These are phyloP conservation scores for Penicillium daleae DNA, from an alignment of 495 filamentous ascomycete genomes.

Conservation along the genomic window DNA sequence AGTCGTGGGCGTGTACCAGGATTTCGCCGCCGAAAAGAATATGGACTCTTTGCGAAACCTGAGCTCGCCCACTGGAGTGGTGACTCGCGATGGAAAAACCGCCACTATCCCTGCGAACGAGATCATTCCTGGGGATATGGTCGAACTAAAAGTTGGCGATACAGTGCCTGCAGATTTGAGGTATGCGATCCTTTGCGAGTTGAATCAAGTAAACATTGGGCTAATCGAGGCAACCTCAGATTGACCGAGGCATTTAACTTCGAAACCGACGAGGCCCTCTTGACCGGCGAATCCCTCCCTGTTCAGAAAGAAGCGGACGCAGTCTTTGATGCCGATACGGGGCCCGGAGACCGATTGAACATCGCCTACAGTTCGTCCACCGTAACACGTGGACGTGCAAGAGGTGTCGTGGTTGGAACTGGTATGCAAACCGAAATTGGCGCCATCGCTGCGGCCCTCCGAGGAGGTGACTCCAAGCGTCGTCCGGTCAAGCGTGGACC, in stretches of 20 bases:
- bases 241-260: conserved; percentile 72
- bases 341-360: conserved; percentile 71
- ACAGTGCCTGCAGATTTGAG: conserved; percentile 75
- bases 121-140: conserved; percentile 67
- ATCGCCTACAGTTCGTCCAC: conserved; percentile 74
- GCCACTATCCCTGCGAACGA: conserved; percentile 56
- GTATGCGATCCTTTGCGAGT: conserved; percentile 27
- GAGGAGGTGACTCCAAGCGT: conserved; percentile 45
- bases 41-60: conserved; percentile 71
- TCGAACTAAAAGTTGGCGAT: conserved; percentile 81
- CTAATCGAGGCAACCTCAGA: conserved; percentile 26
- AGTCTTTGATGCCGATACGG: conserved; percentile 51
- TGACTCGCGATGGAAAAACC: conserved; percentile 57
- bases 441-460: conserved; percentile 66
- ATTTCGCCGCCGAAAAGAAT: conserved; percentile 74
- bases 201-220: not conserved
- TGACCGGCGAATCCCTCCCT: conserved; percentile 79
- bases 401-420: conserved; percentile 70
- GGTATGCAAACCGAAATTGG: conserved; percentile 77
- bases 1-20: conserved; percentile 70
- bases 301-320: conserved; percentile 61
- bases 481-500: conserved; percentile 61
- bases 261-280: conserved; percentile 72
- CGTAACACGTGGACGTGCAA: conserved; percentile 69
- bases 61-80: conserved; percentile 63